phyloP scores from a whole-genome alignment of 352 stramenopile genomes.

The Phytophthora boehmeriae region DNA sequence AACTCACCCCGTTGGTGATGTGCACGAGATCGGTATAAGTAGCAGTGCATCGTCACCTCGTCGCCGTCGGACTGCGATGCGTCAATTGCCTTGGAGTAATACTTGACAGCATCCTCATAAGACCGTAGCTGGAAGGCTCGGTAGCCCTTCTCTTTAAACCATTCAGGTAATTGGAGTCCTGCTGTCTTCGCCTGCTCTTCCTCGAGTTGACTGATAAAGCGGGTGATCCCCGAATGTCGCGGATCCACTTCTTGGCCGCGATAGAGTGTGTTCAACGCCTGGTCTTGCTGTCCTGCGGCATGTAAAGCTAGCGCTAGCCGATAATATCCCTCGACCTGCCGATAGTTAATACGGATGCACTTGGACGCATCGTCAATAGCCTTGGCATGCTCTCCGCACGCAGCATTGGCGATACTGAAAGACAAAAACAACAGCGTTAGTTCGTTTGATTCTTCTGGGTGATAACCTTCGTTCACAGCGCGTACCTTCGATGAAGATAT shows the following conservation, averaged over 20 bases:
- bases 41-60: slow-evolving; percentile 60
- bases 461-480: neutral
- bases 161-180: slow-evolving; percentile 37
- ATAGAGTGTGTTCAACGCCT: slow-evolving; percentile 62
- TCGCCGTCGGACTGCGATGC: slow-evolving; percentile 51
- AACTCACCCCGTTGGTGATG: slow-evolving; percentile 63
- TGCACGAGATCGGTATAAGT: slow-evolving; percentile 59
- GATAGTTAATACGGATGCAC: slow-evolving; percentile 69
- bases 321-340: slow-evolving; percentile 63
- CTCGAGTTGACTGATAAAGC: slow-evolving; percentile 58
- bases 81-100: slow-evolving; percentile 92
- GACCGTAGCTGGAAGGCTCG: slow-evolving; percentile 90
- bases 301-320: slow-evolving; percentile 53
- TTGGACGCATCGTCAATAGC: slow-evolving; percentile 60
- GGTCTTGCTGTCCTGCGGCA: slow-evolving; percentile 46
- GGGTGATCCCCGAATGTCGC: slow-evolving; percentile 43
- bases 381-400: slow-evolving; percentile 37
- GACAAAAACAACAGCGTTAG: neutral
- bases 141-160: slow-evolving; percentile 87
- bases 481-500: slow-evolving; percentile 52
- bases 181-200: slow-evolving; percentile 44
- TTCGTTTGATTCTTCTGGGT: neutral
- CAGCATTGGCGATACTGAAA: slow-evolving; percentile 47
- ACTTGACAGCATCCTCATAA: slow-evolving; percentile 89
- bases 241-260: slow-evolving; percentile 58